Base-by-base conservation (phyloP, 169 alveolate species). In the Miamiensis avidus region DNA sequence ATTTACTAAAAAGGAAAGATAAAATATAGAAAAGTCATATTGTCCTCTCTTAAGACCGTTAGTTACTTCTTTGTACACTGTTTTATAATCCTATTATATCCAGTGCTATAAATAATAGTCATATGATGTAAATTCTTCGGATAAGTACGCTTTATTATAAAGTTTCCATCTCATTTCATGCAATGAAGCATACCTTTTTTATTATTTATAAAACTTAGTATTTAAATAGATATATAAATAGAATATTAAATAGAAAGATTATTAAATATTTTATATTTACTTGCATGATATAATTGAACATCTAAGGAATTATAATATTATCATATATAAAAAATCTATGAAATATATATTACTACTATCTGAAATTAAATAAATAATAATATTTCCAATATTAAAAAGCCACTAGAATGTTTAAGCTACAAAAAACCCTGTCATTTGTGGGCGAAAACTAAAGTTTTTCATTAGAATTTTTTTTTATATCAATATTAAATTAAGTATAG, bases 41-140 rank as follows among this genome's bases (percentile, higher is more conserved):
- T 75, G 69, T 75, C 65, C 81, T 75, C 81, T 28, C 11, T 75
- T 31, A 30, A 75, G 33, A 6, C 69, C 81, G 33, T 75, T 75
- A 28, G 31, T 31, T 4, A 65, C 31, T 30, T 75, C 81, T 75
- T 65, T 75, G 28, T 75, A 75, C 6, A 75, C 28, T 31, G 81
- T 75, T 1, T 31, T 31, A 75, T 75, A 34, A 25, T 65, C 33
- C 28, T 75, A 31, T 4, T 31, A 75, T 26, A 75, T 31, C 81
- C 81, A 75, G 31, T 65, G 31, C 26, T 28, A 34, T 31, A 75
- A 75, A 75, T 75, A 75, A 75, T 75, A 75, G 29, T 75, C 81
- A 1, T 75, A 11, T 0, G 33, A 16, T 31, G 81, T 75, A 31
- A 75, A 75, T 29, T 75, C 81, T 75, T 65, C 81, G 27, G 25